Percentiles rank a stretch among this genome's conserved stretches.
These are phyloP conservation scores for Noccaea bulbosa DNA, from an alignment of 345 rosid species.

Conservation along the genomic window DNA sequence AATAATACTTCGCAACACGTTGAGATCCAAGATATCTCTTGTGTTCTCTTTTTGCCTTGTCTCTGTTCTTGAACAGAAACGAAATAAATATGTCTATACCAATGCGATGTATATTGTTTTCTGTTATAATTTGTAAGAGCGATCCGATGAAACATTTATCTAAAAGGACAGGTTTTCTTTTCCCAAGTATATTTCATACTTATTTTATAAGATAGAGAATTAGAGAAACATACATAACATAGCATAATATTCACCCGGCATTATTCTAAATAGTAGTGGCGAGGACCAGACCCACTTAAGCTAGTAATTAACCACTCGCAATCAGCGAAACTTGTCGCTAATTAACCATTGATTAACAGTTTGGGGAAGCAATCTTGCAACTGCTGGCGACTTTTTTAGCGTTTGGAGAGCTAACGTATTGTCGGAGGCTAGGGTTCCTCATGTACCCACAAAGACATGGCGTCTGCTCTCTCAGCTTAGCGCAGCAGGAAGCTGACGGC, in stretches of 20 bases:
- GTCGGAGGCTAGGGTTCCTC: constrained; percentile 51
- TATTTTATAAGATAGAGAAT: constrained; percentile 13
- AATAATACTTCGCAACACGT: too few relatives aligned
- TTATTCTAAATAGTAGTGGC: constrained; percentile 19
- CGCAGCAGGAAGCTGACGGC: constrained; percentile 60
- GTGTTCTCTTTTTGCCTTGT: too few relatives aligned
- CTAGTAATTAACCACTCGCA: constrained; percentile 28
- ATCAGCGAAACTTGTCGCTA: constrained; percentile 19
- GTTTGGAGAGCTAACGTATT: constrained; percentile 55
- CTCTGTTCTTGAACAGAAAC: background rate
- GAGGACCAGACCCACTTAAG: background rate
- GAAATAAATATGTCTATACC: background rate
- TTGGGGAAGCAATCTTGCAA: constrained; percentile 55
- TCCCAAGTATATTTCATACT: background rate
- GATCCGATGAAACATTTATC: background rate
- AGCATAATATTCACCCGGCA: constrained; percentile 8
- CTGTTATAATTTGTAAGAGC: background rate
- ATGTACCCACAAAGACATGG: constrained; percentile 74
- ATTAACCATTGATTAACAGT: constrained; percentile 42
- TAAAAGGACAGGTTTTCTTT: background rate
- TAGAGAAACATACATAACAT: constrained; percentile 21
- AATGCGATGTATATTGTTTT: background rate
- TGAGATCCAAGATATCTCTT: too few relatives aligned
- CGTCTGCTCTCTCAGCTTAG: constrained; percentile 61
- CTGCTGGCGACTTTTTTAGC: constrained; percentile 44